A percentile compares a stretch with the other conserved stretches of the same genome.
Conservation (phyloP, 345 rosid species). For the Odontarrhena argentea region DNA sequence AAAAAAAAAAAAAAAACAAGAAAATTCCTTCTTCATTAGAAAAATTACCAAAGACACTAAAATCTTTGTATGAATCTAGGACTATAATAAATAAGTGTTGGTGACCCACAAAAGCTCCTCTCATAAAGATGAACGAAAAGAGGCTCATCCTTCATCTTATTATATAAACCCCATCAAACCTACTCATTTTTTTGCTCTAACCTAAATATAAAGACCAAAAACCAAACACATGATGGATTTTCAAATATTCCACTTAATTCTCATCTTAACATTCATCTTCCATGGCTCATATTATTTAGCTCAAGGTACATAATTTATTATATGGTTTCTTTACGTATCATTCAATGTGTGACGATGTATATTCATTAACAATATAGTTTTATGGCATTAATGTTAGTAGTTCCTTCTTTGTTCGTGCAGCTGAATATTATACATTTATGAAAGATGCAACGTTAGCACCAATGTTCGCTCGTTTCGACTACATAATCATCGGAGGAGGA, state of each 20-base stretch:
- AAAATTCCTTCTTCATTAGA: background rate
- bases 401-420: conserved; percentile 34
- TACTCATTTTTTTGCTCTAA: conserved; percentile 31
- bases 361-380: background rate
- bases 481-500: conserved; percentile 85
- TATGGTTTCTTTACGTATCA: background rate
- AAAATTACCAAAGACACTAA: conserved; percentile 29
- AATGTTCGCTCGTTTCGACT: conserved; percentile 50
- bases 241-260: conserved; percentile 29
- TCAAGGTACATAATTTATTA: conserved; percentile 42
- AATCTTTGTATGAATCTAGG: conserved; percentile 40
- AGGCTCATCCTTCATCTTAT: conserved; percentile 35
- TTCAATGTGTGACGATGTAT: background rate
- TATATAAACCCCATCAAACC: conserved; percentile 39
- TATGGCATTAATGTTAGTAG: background rate
- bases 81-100: conserved; percentile 38
- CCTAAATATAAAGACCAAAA: conserved; percentile 3
- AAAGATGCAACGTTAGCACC: conserved; percentile 66
- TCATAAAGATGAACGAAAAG: conserved; percentile 38
- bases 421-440: conserved; percentile 58
- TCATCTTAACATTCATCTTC: conserved; percentile 35
- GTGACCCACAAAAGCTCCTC: conserved; percentile 41
- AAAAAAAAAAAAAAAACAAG: too few species aligned
- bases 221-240: conserved; percentile 37
- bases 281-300: conserved; percentile 47